Conservation (phyloP, 1,284 basidiomycete species). For the Boletus hoseneyae region DNA sequence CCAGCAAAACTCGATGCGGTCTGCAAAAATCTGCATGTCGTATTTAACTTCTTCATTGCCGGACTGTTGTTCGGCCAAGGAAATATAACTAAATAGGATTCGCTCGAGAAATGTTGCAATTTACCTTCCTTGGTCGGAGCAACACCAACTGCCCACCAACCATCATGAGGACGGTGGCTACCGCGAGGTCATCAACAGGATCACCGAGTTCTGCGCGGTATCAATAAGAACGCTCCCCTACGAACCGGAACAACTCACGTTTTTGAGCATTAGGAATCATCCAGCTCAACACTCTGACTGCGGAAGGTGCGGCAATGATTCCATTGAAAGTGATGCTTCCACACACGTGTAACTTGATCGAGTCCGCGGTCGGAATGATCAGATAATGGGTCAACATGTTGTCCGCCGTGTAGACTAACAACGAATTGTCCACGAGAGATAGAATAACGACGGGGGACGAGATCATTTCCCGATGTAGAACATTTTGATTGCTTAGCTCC, state of each 20-base stretch:
- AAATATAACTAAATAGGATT: slow-evolving; percentile 3
- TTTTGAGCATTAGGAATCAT: slow-evolving; percentile 94
- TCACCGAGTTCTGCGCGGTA: slow-evolving; percentile 76
- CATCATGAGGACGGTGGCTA: slow-evolving; percentile 95
- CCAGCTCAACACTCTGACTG: slow-evolving; percentile 94
- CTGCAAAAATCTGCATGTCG: slow-evolving; percentile 96
- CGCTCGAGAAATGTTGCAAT: slow-evolving; percentile 1
- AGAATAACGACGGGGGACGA: slow-evolving; percentile 78
- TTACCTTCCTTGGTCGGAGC: slow-evolving; percentile 77
- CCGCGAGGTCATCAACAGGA: slow-evolving; percentile 88
- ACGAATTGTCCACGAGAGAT: slow-evolving; percentile 91
- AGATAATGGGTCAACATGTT: slow-evolving; percentile 94
- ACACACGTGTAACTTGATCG: slow-evolving; percentile 85
- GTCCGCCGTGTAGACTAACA: slow-evolving; percentile 97
- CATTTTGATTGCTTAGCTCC: slow-evolving; percentile 83
- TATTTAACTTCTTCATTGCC: slow-evolving; percentile 91
- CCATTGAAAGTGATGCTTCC: slow-evolving; percentile 95
- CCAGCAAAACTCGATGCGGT: slow-evolving; percentile 98
- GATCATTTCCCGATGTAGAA: slow-evolving; percentile 82
- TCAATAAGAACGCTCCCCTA: slow-evolving; percentile 10
- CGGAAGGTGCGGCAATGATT: slow-evolving; percentile 80
- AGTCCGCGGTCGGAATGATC: slow-evolving; percentile 81
- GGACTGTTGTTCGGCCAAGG: slow-evolving; percentile 43
- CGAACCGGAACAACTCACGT: slow-evolving; percentile 48
- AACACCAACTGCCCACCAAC: slow-evolving; percentile 92